A percentile compares a stretch with the other conserved stretches of the same genome.
Evolutionary conservation across 768 basidiomycete genomes (phyloP).

Genomic region (Neoboletus brunneissimus): DNA sequence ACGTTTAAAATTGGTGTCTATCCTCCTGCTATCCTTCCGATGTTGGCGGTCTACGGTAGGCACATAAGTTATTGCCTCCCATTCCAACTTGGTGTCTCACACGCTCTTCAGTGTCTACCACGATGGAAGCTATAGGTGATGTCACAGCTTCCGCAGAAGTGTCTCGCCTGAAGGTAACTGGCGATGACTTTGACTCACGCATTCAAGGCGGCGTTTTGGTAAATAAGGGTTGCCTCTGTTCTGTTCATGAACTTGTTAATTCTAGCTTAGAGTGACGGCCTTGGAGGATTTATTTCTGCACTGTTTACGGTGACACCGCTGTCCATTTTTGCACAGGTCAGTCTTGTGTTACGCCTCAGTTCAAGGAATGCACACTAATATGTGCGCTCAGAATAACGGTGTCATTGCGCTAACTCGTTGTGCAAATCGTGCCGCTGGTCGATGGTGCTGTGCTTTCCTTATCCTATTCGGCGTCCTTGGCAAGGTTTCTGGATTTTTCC

Average conservation of each 20-base stretch:
- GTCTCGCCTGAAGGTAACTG: constrained; percentile 69
- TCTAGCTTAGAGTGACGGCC: constrained; percentile 58
- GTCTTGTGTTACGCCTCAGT: not conserved
- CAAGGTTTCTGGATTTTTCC: constrained; percentile 80
- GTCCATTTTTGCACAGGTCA: constrained; percentile 69
- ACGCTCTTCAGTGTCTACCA: constrained; percentile 50
- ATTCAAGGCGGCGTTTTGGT: constrained; percentile 82
- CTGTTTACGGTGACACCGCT: constrained; percentile 80
- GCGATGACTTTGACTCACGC: constrained; percentile 73
- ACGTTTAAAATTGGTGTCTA: constrained; percentile 77
- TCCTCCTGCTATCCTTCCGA: constrained; percentile 61
- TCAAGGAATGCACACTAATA: not conserved
- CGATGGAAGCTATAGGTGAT: constrained; percentile 86
- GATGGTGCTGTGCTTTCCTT: constrained; percentile 77
- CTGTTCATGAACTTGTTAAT: not conserved
- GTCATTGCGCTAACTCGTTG: constrained; percentile 84
- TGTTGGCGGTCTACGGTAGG: constrained; percentile 58
- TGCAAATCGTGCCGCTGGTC: constrained; percentile 74
- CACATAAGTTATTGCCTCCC: not conserved
- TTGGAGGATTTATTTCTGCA: constrained; percentile 76
- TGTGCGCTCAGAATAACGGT: constrained; percentile 60
- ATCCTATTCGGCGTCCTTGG: constrained; percentile 79
- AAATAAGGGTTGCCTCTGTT: constrained; percentile 9
- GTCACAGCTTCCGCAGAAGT: constrained; percentile 82
- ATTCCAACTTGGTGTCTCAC: constrained; percentile 2